Conservation (phyloP, 805 yeast species). For the Candida ficus region DNA sequence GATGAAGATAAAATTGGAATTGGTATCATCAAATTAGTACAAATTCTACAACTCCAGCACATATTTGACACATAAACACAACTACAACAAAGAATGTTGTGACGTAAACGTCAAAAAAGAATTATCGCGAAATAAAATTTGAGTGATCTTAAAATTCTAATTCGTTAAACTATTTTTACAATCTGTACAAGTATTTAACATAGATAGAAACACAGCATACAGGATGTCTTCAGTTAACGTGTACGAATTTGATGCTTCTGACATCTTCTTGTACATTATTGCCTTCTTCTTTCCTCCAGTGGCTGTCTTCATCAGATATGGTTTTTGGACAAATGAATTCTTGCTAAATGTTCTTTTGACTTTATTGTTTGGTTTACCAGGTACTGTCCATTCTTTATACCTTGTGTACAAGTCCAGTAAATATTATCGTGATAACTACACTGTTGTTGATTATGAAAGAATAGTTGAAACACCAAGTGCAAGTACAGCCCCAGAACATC, state of each 20-base stretch:
- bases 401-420: slow-evolving; percentile 3
- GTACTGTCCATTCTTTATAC: slow-evolving; percentile 60
- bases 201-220: no score
- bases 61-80: no score
- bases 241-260: slow-evolving; percentile 28
- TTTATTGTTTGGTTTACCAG: slow-evolving; percentile 72
- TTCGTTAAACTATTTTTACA: no score
- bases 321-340: slow-evolving; percentile 48
- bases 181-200: no score
- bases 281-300: slow-evolving; percentile 71
- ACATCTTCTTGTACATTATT: slow-evolving; percentile 51
- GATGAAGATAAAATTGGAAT: no score
- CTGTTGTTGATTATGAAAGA: slow-evolving; percentile 18
- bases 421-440: not conserved
- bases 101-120: no score
- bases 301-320: slow-evolving; percentile 64
- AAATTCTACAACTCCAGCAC: no score
- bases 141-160: no score
- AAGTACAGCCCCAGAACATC: not conserved
- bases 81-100: no score
- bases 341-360: slow-evolving; percentile 62
- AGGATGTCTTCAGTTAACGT: not conserved
- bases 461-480: slow-evolving; percentile 10
- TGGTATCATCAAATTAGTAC: no score
- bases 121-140: no score